Evolutionary conservation across 805 yeast species (phyloP).

Genomic region (Ogataea zsoltii): DNA sequence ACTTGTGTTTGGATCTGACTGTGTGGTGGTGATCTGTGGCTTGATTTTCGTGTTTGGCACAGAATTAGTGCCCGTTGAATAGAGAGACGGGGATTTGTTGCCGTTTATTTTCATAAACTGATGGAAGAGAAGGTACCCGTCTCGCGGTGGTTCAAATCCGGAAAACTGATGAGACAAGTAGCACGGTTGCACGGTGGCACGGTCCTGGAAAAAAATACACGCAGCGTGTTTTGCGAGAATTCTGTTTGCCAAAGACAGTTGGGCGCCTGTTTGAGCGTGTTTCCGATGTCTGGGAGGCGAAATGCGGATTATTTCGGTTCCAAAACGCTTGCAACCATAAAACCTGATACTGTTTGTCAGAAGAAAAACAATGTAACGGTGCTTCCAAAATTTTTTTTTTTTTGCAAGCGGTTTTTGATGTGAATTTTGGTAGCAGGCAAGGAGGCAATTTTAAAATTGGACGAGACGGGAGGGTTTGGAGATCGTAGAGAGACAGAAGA

Average conservation of each 20-base stretch:
- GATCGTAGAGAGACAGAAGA: too few species aligned
- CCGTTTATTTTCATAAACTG: not conserved
- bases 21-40: not conserved
- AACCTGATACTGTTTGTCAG: not conserved
- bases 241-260: too few species aligned
- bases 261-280: too few species aligned
- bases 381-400: conserved; percentile 7
- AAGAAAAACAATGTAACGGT: conserved; percentile 3
- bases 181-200: too few species aligned
- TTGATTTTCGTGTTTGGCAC: not conserved
- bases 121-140: too few species aligned
- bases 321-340: conserved; percentile 1
- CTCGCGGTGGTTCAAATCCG: too few species aligned
- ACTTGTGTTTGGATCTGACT: too few species aligned
- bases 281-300: too few species aligned
- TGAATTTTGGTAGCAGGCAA: not conserved
- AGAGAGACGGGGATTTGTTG: not conserved
- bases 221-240: too few species aligned
- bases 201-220: too few species aligned
- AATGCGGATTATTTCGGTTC: not conserved
- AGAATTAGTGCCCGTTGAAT: not conserved
- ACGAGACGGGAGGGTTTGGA: too few species aligned
- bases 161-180: too few species aligned
- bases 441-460: not conserved
- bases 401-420: not conserved